Evolutionary conservation across 345 rosid species (phyloP), one percentile per base, ranked within the genome.

Genomic region (Arabidopsis arenosa): DNA sequence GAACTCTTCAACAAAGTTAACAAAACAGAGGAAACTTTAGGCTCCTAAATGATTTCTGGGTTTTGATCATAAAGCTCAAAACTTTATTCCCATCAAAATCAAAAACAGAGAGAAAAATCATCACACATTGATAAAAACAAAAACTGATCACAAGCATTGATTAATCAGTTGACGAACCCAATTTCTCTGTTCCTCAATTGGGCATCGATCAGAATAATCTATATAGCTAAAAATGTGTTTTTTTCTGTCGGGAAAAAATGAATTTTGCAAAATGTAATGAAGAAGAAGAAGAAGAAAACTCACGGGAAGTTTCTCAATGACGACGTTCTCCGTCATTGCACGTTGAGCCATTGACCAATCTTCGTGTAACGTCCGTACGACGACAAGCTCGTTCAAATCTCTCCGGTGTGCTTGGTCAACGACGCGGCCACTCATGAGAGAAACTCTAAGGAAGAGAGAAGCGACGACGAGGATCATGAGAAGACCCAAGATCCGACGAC

Each of bases 311-410:
- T 85, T 90, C 44, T 90, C 89, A 45, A 86, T 59, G 56, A 79
- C 81, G 66, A 86, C 55, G 11, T 56, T 72, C 32, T 85, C 92
- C 11, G 87, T 18, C 43, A 89, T 82, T 23, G 78, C 85, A 7
- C 82, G 87, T 81, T 95, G 97, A 65, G 93, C 91, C 68, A 68
- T 28, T 2, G 87, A 80, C 88, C 90, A 66, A 52, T 89, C 97
- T 23, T 92, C 87, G 30, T 83, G 88, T 55, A 86, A 68, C 13
- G 87, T 65, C 56, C 82, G 81, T 13, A 87, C 59, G 12, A 84
- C 69, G 61, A 89, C 54, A 4, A 81, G 54, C 14, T 88, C 87
- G 21, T 82, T 84, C 5, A 80, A 61, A 39, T 75, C 79, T 14
- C 74, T 68, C 21, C 74, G 44, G 13, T 72, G 74, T 1, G 70